Base-by-base conservation (phyloP, 2,329 filamentous ascomycete genomes). In the Orbilia brochopaga region DNA sequence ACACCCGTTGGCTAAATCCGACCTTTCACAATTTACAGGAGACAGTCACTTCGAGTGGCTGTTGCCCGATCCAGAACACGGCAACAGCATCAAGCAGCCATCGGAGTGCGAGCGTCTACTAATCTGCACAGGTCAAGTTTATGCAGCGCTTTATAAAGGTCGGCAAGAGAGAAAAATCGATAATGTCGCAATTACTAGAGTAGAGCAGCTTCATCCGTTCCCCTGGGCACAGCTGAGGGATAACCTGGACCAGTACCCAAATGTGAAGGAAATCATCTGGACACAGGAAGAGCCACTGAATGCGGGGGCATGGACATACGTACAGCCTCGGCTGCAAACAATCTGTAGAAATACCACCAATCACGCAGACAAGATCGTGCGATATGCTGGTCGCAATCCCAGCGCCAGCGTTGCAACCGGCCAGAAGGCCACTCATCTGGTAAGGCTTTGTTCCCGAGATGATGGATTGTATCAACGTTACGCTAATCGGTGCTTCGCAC, bases 141-240 rank as follows among this genome's bases (percentile, higher is more conserved):
- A 92, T 81, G 88, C 89, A 56, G 88, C 92, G 23, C 87, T 99
- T 50, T 84, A 89, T 82, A 97, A 97, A 84, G 87, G 97, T 85
- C 92, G 94, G 77, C 87, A 90, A 77, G 86, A 91, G 74, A 89
- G 95, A 79, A 88, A 90, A 75, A 86, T 96, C 79, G 91, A 92
- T 81, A 89, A 97, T 79, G 90, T 93, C 19, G 94, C 93, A 78
- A 89, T 99, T 79, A 97, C 92, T 21, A 92, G 94, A 79, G 87
- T 99, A 76, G 94, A 99, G 83, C 94, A 99, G 83, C 86, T 99
- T 73, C 92, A 99, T 83, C 94, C 94, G 78, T 99, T 99, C 90
- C 94, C 94, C 57, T 99, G 94, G 93, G 88, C 92, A 77, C 92
- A 94, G 81, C 87, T 99, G 62, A 91, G 90, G 84, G 93, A 97